Evolutionary conservation across 345 rosid species (phyloP).

Genomic region (Arabidopsis thaliana): DNA sequence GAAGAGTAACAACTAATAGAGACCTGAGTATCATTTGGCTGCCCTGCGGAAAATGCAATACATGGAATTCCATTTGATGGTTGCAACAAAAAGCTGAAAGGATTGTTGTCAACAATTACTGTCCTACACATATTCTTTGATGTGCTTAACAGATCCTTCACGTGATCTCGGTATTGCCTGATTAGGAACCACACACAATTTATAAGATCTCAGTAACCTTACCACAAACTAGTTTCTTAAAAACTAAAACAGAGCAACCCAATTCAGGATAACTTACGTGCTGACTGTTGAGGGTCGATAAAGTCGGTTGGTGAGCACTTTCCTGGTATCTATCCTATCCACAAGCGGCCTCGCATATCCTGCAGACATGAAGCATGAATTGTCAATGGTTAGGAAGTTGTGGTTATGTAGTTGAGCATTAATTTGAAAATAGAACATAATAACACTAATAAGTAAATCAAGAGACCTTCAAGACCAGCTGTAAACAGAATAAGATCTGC

Average conservation of each 20-base stretch:
- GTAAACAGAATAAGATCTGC: constrained; percentile 90
- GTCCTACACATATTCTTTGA: constrained; percentile 76
- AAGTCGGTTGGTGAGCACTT: constrained; percentile 71
- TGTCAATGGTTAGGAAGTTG: not conserved
- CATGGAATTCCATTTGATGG: constrained; percentile 98
- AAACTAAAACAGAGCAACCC: constrained; percentile 9
- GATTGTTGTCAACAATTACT: constrained; percentile 95
- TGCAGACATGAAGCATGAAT: constrained; percentile 35
- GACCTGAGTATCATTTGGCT: constrained; percentile 83
- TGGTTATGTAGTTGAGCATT: not conserved
- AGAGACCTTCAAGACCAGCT: constrained; percentile 94
- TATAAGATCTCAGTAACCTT: not conserved
- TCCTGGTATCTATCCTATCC: constrained; percentile 78
- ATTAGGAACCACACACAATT: not conserved
- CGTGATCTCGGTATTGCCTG: constrained; percentile 87
- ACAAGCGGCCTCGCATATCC: constrained; percentile 97
- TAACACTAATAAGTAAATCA: constrained; percentile 24
- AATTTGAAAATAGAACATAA: not conserved
- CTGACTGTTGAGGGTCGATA: constrained; percentile 95
- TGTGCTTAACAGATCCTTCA: constrained; percentile 84
- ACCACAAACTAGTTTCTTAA: not conserved
- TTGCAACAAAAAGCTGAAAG: constrained; percentile 94
- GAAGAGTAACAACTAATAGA: not conserved
- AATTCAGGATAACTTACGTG: constrained; percentile 66
- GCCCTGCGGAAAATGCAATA: constrained; percentile 85